Percentiles rank a stretch among this genome's conserved stretches.
Evolutionary conservation across 176 grass and related monocot genomes (phyloP).

Genomic region (Ananas comosus): DNA sequence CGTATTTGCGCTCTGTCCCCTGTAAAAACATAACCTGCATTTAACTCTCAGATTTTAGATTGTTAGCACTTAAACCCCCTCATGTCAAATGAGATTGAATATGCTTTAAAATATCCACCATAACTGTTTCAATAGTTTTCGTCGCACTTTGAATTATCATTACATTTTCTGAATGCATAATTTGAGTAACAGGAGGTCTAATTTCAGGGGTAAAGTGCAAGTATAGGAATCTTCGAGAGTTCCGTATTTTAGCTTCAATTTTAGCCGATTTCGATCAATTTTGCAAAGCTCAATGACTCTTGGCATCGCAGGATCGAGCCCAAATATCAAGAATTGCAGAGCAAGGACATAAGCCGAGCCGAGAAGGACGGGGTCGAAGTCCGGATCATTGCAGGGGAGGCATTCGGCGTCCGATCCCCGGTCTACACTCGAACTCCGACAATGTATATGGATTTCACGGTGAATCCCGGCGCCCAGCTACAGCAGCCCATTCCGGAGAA

Average conservation of each 20-base stretch:
- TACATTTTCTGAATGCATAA: too few species aligned
- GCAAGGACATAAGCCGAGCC: constrained; percentile 65
- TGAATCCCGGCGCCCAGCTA: constrained; percentile 43
- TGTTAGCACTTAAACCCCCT: too few species aligned
- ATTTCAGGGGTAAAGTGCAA: not conserved
- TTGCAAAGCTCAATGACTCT: not conserved
- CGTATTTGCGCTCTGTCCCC: too few species aligned
- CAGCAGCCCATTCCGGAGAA: constrained; percentile 43
- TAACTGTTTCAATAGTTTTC: too few species aligned
- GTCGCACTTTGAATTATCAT: too few species aligned
- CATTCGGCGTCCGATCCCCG: constrained; percentile 65
- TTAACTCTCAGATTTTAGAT: too few species aligned
- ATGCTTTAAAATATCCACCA: too few species aligned
- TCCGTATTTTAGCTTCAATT: not conserved
- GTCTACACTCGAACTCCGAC: constrained; percentile 77
- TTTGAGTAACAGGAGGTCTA: not conserved
- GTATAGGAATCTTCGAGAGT: not conserved
- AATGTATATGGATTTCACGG: constrained; percentile 76
- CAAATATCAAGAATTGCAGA: constrained; percentile 63
- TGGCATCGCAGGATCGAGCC: constrained; percentile 57
- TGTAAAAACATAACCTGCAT: too few species aligned
- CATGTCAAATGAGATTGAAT: too few species aligned
- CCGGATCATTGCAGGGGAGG: constrained; percentile 70
- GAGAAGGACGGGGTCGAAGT: constrained; percentile 57
- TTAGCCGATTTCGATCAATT: not conserved